These are phyloP conservation scores for Macrophomina pseudophaseolina DNA, from an alignment of 2,329 filamentous ascomycete species.

Conservation along the genomic window DNA sequence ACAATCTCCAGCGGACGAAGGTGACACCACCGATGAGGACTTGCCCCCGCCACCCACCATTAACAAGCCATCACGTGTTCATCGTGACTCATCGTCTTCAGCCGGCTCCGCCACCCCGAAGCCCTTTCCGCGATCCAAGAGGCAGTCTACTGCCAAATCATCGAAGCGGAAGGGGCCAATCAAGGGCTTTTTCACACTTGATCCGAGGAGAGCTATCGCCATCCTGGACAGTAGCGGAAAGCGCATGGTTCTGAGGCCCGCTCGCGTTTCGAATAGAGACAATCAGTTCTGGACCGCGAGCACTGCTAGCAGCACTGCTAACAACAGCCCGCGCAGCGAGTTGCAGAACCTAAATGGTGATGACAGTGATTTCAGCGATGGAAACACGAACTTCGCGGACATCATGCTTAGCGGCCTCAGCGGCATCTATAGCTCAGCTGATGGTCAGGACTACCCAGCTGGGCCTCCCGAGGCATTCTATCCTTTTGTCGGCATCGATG, in stretches of 20 bases:
- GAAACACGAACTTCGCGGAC: slow-evolving; percentile 56
- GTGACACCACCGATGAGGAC: slow-evolving; percentile 66
- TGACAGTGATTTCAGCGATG: slow-evolving; percentile 47
- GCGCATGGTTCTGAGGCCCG: slow-evolving; percentile 31
- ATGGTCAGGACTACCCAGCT: slow-evolving; percentile 62
- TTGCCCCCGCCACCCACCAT: slow-evolving; percentile 54
- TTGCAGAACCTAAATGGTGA: slow-evolving; percentile 42
- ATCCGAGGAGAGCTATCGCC: slow-evolving; percentile 39
- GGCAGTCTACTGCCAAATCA: slow-evolving; percentile 20
- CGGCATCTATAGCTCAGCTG: slow-evolving; percentile 62
- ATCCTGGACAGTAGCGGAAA: slow-evolving; percentile 40
- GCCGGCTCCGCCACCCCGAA: slow-evolving; percentile 44
- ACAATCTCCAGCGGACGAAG: slow-evolving; percentile 59
- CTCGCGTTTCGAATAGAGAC: slow-evolving; percentile 17
- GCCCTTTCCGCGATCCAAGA: slow-evolving; percentile 40
- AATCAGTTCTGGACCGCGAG: slow-evolving; percentile 36
- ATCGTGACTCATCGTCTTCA: slow-evolving; percentile 56
- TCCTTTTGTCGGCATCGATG: slow-evolving; percentile 62
- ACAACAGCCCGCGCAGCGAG: slow-evolving; percentile 46
- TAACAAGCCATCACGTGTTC: slow-evolving; percentile 45
- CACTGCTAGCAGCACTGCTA: slow-evolving; percentile 46
- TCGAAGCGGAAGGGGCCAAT: slow-evolving; percentile 34
- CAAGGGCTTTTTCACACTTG: slow-evolving; percentile 40
- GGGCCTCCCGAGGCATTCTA: slow-evolving; percentile 79
- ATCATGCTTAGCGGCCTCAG: slow-evolving; percentile 82